These are phyloP conservation scores for Cryptococcus sp. DNA, from an alignment of 1,284 basidiomycete genomes.

Conservation along the genomic window DNA sequence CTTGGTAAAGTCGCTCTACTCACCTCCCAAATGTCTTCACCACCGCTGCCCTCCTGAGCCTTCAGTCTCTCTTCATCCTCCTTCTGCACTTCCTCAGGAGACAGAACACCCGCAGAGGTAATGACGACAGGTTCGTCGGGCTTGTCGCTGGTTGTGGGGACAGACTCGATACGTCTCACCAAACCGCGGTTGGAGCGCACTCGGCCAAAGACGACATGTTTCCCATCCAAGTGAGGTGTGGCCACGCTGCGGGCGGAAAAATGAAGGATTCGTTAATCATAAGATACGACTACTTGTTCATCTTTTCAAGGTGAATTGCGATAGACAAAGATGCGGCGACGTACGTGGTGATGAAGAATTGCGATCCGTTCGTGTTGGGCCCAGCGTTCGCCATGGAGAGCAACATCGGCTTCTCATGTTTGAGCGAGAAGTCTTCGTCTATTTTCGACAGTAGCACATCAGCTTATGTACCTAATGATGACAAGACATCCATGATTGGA, in stretches of 20 bases:
- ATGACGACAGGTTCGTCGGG: conserved; percentile 60
- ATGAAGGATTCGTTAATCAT: conserved; percentile 8
- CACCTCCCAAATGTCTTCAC: conserved; percentile 50
- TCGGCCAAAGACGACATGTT: conserved; percentile 84
- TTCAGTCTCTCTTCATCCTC: conserved; percentile 36
- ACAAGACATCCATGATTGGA: not conserved
- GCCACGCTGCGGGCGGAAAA: conserved; percentile 40
- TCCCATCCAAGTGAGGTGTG: conserved; percentile 59
- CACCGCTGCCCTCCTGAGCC: conserved; percentile 33
- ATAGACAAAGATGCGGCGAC: conserved; percentile 11
- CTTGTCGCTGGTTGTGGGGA: conserved; percentile 59
- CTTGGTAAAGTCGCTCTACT: conserved; percentile 2
- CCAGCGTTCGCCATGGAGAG: conserved; percentile 85
- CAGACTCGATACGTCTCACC: conserved; percentile 67
- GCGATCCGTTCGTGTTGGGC: conserved; percentile 68
- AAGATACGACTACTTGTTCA: not conserved
- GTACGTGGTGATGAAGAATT: conserved; percentile 57
- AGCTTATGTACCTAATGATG: not conserved
- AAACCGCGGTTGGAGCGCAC: conserved; percentile 65
- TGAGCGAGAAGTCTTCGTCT: conserved; percentile 84
- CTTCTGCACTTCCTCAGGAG: conserved; percentile 41
- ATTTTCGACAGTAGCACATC: conserved; percentile 12
- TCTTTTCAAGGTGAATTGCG: not conserved
- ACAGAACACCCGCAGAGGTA: conserved; percentile 57
- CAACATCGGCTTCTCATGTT: conserved; percentile 79